phyloP scores from a whole-genome alignment of 1,284 basidiomycete species.

The Xerocomus amazonicus region DNA sequence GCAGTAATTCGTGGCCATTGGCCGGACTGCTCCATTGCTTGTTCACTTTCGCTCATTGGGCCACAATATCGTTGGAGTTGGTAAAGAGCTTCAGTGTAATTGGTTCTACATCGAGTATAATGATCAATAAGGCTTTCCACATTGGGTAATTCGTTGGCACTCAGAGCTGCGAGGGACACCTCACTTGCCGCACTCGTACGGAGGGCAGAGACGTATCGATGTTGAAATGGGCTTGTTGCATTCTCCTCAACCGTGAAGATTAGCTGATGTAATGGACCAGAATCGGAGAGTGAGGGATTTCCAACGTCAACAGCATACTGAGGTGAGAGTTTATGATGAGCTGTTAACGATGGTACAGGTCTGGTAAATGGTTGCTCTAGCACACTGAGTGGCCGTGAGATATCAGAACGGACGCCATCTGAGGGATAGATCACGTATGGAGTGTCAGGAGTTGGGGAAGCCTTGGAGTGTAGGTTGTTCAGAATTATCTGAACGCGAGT shows the following conservation, averaged over 20 bases:
- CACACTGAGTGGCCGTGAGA: background rate
- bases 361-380: slow-evolving; percentile 12
- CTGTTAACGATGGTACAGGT: background rate
- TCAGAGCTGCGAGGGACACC: background rate
- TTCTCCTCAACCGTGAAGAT: slow-evolving; percentile 3
- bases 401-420: background rate
- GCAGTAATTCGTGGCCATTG: slow-evolving; percentile 1
- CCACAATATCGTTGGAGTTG: background rate
- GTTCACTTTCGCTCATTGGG: background rate
- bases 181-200: slow-evolving; percentile 8
- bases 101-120: background rate
- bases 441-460: background rate
- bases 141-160: background rate
- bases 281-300: background rate
- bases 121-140: background rate
- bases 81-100: background rate
- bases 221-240: slow-evolving; percentile 12
- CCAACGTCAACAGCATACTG: background rate
- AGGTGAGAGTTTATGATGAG: background rate
- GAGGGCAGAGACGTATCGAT: slow-evolving; percentile 15
- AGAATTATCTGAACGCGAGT: slow-evolving; percentile 16
- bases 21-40: background rate
- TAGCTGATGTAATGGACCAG: slow-evolving; percentile 5
- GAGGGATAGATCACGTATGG: slow-evolving; percentile 16
- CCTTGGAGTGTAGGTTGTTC: background rate